Evolutionary conservation across 2,329 filamentous ascomycete species (phyloP), one percentile per base, ranked within the genome.

Genomic region (Coniochaeta pulveracea): DNA sequence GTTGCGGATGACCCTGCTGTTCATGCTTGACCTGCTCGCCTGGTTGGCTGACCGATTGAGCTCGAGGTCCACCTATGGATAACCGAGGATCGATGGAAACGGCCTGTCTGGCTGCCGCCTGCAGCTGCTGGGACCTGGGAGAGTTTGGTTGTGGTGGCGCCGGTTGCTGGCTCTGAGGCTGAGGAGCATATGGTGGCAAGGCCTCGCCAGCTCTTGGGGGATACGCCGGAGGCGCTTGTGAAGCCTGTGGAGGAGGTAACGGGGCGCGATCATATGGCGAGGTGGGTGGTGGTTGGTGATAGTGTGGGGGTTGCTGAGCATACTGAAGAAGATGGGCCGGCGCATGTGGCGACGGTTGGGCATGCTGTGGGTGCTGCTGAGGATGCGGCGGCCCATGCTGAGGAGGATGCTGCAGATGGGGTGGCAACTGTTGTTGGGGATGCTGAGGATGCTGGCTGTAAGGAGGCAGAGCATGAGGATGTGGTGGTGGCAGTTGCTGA

Each of bases 81-180:
- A 31, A 19, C 7, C 37, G 38, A 4, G 43, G 37, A 12, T 46
- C 45, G 9, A 46, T 52, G 37, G 59, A 50, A 26, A 56, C 58
- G 1, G 58, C 58, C 37, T 63, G 58, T 2, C 54, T 47, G 4
- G 60, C 57, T 31, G 62, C 54, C 11, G 56, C 52, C 41, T 65
- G 60, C 10, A 66, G 49, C 5, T 64, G 61, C 24, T 62, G 60
- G 16, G 60, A 52, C 5, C 57, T 60, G 14, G 66, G 61, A 10
- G 63, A 63, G 22, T 58, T 57, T n/a, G 54, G 45, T 14, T 50
- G 47, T 44, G 43, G 11, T 41, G 33, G 6, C n/a, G n/a, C n/a
- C n/a, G n/a, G n/a, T n/a, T 37, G 38, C 24, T 41, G 40, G 19
- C 35, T 43, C 37, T 39, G 42, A 12, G 40, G 40, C 10, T 57